Evolutionary conservation across 1,139 yeast species (phyloP).

Genomic region (Geotrichum australiense): DNA sequence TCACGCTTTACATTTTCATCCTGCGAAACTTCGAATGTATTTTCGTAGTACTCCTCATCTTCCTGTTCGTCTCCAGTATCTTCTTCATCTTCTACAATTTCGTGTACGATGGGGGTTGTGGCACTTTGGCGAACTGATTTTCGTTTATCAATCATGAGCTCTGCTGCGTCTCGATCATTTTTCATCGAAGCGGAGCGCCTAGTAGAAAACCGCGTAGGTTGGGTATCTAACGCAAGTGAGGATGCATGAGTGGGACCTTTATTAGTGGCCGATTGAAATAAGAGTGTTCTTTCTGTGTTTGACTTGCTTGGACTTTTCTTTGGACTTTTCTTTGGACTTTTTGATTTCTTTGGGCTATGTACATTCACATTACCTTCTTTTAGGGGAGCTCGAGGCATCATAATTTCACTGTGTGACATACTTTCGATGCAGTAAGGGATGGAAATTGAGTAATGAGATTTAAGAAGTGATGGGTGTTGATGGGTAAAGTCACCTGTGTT

Average conservation of each 20-base stretch:
- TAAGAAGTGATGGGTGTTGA: too few relatives aligned
- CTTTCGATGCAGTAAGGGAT: not conserved
- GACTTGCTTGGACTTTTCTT: slow-evolving; percentile 1
- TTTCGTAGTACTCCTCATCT: too few relatives aligned
- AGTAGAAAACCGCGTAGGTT: slow-evolving; percentile 8
- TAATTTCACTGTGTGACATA: slow-evolving; percentile 6
- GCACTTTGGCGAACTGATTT: not conserved
- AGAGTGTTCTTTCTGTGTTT: not conserved
- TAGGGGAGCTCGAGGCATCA: slow-evolving; percentile 13
- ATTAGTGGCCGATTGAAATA: too few relatives aligned
- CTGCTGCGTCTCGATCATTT: not conserved
- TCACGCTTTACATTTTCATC: slow-evolving; percentile 8
- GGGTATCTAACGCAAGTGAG: slow-evolving; percentile 14
- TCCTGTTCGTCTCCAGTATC: too few relatives aligned
- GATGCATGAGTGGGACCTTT: too few relatives aligned
- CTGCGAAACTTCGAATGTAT: not conserved
- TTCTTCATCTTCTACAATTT: too few relatives aligned
- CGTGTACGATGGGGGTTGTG: not conserved
- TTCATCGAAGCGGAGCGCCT: slow-evolving; percentile 9
- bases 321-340: slow-evolving; percentile 3
- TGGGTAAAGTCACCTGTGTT: too few relatives aligned
- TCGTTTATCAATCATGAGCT: not conserved
- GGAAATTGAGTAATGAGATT: not conserved
- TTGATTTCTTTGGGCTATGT: slow-evolving; percentile 8
- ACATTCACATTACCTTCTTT: slow-evolving; percentile 12